These are phyloP conservation scores for Rutstroemia sp. DNA, from an alignment of 2,329 filamentous ascomycete genomes.

Conservation along the genomic window DNA sequence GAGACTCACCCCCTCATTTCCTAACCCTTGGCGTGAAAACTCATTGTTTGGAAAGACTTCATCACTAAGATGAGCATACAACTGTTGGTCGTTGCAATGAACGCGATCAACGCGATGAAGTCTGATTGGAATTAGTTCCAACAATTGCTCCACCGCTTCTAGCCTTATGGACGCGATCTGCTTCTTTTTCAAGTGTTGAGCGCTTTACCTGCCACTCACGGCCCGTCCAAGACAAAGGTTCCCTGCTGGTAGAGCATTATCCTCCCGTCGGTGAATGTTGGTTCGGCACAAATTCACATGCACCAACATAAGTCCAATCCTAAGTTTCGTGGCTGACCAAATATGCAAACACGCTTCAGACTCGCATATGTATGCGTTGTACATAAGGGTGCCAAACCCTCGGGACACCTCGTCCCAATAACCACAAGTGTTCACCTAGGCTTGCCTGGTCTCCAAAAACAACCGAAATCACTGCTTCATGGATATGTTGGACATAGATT, in stretches of 20 bases:
- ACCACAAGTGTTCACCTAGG: not conserved
- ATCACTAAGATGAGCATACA: too few species aligned
- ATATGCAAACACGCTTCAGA: constrained; percentile 4
- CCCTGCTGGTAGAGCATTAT: not conserved
- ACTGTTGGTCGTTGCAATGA: too few species aligned
- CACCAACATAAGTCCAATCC: not conserved
- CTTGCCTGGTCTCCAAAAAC: not conserved
- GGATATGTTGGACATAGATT: not conserved
- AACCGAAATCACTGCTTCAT: constrained; percentile 1
- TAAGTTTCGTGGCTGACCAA: constrained; percentile 5
- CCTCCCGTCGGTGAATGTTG: constrained; percentile 1
- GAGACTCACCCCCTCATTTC: too few species aligned
- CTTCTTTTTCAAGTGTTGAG: constrained; percentile 11
- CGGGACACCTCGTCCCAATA: constrained; percentile 1
- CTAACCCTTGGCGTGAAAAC: too few species aligned
- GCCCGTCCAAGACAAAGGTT: not conserved
- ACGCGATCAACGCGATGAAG: constrained; percentile 6
- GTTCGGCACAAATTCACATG: not conserved
- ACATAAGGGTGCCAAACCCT: constrained; percentile 6
- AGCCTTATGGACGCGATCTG: constrained; percentile 14
- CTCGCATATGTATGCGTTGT: constrained; percentile 6
- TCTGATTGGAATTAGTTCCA: not conserved
- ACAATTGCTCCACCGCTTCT: constrained; percentile 18
- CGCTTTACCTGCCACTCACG: constrained; percentile 16
- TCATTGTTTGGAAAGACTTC: too few species aligned